phyloP scores from a whole-genome alignment of 1,139 yeast genomes.

The Saccharomyces pastorianus region DNA sequence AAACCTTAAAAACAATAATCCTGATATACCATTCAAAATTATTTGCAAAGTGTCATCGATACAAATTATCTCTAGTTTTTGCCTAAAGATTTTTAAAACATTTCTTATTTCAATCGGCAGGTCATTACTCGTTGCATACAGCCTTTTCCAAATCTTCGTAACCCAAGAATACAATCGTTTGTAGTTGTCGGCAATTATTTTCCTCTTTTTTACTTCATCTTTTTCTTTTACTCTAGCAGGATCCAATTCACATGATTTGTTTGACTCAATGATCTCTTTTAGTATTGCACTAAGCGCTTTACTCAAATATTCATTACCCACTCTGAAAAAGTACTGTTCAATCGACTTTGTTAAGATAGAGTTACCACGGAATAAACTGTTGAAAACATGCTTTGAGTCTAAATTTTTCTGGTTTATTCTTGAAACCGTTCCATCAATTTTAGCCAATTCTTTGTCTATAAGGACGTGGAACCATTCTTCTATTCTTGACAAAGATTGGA shows the following conservation, averaged over 20 bases:
- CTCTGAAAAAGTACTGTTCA: conserved; percentile 66
- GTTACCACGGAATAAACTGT: conserved; percentile 78
- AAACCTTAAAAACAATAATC: conserved; percentile 76
- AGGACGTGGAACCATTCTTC: conserved; percentile 62
- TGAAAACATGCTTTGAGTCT: conserved; percentile 37
- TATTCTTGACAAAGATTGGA: conserved; percentile 56
- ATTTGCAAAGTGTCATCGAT: conserved; percentile 47
- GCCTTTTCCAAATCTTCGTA: conserved; percentile 63
- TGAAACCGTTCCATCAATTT: conserved; percentile 33
- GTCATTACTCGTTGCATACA: conserved; percentile 62
- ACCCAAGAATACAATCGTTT: conserved; percentile 47
- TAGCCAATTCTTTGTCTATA: conserved; percentile 54
- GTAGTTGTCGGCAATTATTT: conserved; percentile 44
- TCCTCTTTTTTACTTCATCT: conserved; percentile 34
- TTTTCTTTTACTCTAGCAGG: conserved; percentile 45
- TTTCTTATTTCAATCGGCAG: conserved; percentile 62
- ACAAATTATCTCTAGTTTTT: conserved; percentile 50
- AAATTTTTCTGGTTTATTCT: conserved; percentile 11
- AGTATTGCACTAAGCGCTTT: conserved; percentile 65
- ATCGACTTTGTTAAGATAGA: conserved; percentile 72
- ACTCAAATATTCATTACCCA: conserved; percentile 74
- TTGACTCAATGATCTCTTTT: conserved; percentile 43
- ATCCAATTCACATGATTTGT: conserved; percentile 66
- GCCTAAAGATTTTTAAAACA: conserved; percentile 51
- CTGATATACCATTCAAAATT: conserved; percentile 64